A percentile compares a stretch with the other conserved stretches of the same genome.
phyloP scores from a whole-genome alignment of 495 filamentous ascomycete species.

The Neurospora cerealis region DNA sequence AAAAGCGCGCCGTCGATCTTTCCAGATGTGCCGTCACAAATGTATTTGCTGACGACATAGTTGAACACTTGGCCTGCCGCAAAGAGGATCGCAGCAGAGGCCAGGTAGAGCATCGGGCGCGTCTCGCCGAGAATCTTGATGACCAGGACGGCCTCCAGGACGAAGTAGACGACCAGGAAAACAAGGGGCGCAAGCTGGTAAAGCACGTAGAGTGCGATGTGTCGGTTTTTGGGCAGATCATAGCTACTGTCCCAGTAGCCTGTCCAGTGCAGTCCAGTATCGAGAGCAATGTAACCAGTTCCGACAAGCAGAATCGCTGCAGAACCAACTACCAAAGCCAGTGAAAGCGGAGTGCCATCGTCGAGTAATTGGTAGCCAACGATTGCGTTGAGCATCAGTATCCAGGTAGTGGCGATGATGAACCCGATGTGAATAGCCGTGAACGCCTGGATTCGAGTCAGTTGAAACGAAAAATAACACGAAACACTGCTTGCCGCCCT shows the following conservation, averaged over 20 bases:
- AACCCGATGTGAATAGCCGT: slow-evolving; percentile 85
- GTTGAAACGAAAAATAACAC: slow-evolving; percentile 7
- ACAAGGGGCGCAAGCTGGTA: slow-evolving; percentile 86
- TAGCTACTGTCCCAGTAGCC: slow-evolving; percentile 56
- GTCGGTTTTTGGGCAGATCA: slow-evolving; percentile 44
- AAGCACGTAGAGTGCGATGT: slow-evolving; percentile 83
- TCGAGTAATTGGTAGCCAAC: slow-evolving; percentile 92
- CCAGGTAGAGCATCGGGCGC: slow-evolving; percentile 80
- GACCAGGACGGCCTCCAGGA: slow-evolving; percentile 74
- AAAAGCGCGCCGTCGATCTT: slow-evolving; percentile 92
- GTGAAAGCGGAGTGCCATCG: slow-evolving; percentile 77
- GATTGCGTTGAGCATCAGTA: slow-evolving; percentile 82
- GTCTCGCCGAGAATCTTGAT: slow-evolving; percentile 74
- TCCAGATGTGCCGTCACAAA: slow-evolving; percentile 69
- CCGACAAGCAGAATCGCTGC: slow-evolving; percentile 69
- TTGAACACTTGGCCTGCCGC: slow-evolving; percentile 90
- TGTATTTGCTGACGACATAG: slow-evolving; percentile 83
- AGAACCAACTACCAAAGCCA: slow-evolving; percentile 65
- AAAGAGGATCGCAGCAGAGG: slow-evolving; percentile 66
- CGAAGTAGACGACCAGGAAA: slow-evolving; percentile 75
- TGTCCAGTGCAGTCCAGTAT: slow-evolving; percentile 85
- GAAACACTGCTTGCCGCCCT: slow-evolving; percentile 9
- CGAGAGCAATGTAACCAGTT: slow-evolving; percentile 89
- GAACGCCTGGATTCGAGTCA: slow-evolving; percentile 54
- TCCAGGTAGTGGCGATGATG: slow-evolving; percentile 81